Percentiles rank a stretch among this genome's conserved stretches.
Conservation (phyloP, 257 asterid species). For the Gardenia jasminoides region DNA sequence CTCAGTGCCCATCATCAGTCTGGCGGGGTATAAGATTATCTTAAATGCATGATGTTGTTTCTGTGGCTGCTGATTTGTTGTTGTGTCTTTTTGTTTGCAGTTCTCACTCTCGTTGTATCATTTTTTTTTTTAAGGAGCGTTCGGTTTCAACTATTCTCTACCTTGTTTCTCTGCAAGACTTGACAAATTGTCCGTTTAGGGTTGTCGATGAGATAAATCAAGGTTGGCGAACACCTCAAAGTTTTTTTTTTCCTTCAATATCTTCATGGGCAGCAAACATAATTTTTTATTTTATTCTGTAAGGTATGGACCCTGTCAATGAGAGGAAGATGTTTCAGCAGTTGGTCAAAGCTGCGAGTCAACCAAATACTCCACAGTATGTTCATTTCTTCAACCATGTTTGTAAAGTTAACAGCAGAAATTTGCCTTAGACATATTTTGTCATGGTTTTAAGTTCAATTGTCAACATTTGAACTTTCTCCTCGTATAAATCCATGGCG, state of each 20-base stretch:
- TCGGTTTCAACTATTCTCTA: conserved; percentile 96
- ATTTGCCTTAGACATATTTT: neutral
- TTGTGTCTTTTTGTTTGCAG: conserved; percentile 46
- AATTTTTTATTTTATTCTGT: neutral
- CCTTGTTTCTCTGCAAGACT: conserved; percentile 95
- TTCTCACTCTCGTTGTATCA: conserved; percentile 39
- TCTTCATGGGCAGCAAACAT: neutral
- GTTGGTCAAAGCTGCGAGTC: conserved; percentile 92
- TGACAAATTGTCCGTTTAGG: conserved; percentile 92
- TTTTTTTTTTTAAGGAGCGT: conserved; percentile 59
- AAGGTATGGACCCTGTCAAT: conserved; percentile 97
- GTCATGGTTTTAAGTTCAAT: too few relatives aligned
- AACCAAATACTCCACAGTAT: conserved; percentile 90
- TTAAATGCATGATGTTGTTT: conserved; percentile 20
- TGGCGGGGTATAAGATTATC: conserved; percentile 76
- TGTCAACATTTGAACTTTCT: neutral
- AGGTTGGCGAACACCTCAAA: conserved; percentile 50
- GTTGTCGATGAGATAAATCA: conserved; percentile 98
- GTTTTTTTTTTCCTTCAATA: conserved; percentile 10
- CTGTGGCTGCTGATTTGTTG: conserved; percentile 30
- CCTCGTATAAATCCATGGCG: neutral
- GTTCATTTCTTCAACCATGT: conserved; percentile 21
- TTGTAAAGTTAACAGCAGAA: neutral
- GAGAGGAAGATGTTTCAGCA: conserved; percentile 99
- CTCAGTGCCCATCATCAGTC: conserved; percentile 96